Base-by-base conservation (phyloP, 306 rosid genomes). In the Alnus glutinosa region DNA sequence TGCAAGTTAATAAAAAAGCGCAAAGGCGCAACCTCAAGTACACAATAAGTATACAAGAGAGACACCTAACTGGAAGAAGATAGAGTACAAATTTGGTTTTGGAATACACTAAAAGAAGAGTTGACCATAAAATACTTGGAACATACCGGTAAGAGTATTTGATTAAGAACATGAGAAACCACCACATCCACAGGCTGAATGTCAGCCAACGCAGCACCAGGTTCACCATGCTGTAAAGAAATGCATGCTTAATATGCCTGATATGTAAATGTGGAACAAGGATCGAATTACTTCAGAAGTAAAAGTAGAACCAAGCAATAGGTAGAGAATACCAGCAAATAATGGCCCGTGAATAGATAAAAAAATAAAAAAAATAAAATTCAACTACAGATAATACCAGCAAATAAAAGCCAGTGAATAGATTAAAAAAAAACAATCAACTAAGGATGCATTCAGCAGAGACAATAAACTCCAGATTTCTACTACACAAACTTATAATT, bases 161-260 rank as follows among this genome's bases (percentile, higher is more conserved):
- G 92, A 28, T 89, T 80, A 55, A 96, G 92, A 82, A 93, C 87
- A 82, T 89, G 96, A 83, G 98, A 91, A 81, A 96, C 90, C 81
- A 93, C 90, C 77, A 84, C 96, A 75, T 93, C 93, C 66, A 90
- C 97, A 51, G 99, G 97, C 82, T 89, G 96, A 80, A 96, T 54
- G 75, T 93, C 96, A 54, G 88, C 91, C 80, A 93, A 91, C 14
- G 87, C 95, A n/a, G 89, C 92, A 82, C 99, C 99, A 52, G 99
- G 83, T 84, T 96, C 99, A 79, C 98, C 99, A 75, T 93, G 98
- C 99, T 96, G 90, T 76, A 83, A 80, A 74, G 34, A 18, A 73
- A 69, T 78, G 77, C 79, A 87, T 51, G 81, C 50, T 78, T 70
- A 75, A 77, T 83, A 67, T 80, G 68, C 77, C 59, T 46, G 15